A percentile compares a stretch with the other conserved stretches of the same genome.
Conservation (phyloP, 805 yeast genomes). For the Gaillardinia entomophila region DNA sequence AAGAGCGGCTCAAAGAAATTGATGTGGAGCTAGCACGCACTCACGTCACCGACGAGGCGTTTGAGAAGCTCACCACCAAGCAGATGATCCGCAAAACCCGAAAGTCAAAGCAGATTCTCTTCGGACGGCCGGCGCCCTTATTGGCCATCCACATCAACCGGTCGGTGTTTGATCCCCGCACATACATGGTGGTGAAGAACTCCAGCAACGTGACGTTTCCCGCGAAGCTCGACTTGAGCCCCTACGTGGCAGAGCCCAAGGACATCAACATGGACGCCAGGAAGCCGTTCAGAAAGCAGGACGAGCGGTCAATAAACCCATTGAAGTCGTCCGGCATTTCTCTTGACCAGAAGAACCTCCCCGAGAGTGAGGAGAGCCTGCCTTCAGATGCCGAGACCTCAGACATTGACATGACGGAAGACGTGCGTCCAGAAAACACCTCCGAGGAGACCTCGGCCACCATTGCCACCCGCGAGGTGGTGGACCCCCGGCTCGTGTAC, state of each 20-base stretch:
- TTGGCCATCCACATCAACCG: constrained; percentile 85
- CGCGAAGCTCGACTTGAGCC: constrained; percentile 55
- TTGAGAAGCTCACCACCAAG: constrained; percentile 66
- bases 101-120: constrained; percentile 77
- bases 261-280: constrained; percentile 80
- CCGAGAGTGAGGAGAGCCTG: not conserved
- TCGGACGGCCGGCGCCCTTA: constrained; percentile 78
- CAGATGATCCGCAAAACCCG: constrained; percentile 69
- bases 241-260: constrained; percentile 62
- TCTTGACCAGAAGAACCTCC: not conserved
- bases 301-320: constrained; percentile 17
- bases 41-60: constrained; percentile 74
- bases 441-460: not conserved
- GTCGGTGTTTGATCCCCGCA: constrained; percentile 84
- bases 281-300: constrained; percentile 62
- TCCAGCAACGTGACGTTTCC: constrained; percentile 81
- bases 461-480: not conserved
- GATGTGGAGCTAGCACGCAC: constrained; percentile 52
- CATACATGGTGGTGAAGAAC: constrained; percentile 80
- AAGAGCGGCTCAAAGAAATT: constrained; percentile 23
- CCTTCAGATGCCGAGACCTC: constrained; percentile 3
- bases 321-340: not conserved
- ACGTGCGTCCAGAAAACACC: not conserved
- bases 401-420: not conserved
- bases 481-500: constrained; percentile 48